These are phyloP conservation scores for Jatropha multifida DNA, from an alignment of 441 rosid species.

Conservation along the genomic window DNA sequence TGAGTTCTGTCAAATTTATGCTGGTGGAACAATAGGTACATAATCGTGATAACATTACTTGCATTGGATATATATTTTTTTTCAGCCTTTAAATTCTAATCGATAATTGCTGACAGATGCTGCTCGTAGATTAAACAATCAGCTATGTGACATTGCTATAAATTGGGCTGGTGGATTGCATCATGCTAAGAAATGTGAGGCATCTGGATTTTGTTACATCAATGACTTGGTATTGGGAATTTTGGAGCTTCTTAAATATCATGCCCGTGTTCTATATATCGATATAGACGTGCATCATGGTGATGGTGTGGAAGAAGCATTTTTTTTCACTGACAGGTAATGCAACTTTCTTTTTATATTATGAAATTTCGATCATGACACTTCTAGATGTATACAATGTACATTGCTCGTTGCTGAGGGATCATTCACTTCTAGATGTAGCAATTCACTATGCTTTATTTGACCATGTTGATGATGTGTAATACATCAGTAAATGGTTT, in stretches of 20 bases:
- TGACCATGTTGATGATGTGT: not conserved
- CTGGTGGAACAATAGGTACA: slow-evolving; percentile 97
- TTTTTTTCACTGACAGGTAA: slow-evolving; percentile 96
- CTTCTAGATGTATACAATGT: not conserved
- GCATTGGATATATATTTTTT: not conserved
- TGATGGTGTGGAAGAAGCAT: slow-evolving; percentile 99
- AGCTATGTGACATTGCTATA: slow-evolving; percentile 92
- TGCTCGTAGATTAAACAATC: slow-evolving; percentile 86
- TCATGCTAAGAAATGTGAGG: slow-evolving; percentile 97
- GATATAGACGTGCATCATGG: slow-evolving; percentile 99
- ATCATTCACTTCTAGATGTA: not conserved
- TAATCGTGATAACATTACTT: not conserved
- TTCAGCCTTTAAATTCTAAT: slow-evolving; percentile 21
- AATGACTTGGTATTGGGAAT: slow-evolving; percentile 96
- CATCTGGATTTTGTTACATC: slow-evolving; percentile 98
- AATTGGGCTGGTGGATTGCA: slow-evolving; percentile 99
- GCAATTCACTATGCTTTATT: not conserved
- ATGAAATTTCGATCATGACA: slow-evolving; percentile 5
- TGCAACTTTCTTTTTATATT: slow-evolving; percentile 16
- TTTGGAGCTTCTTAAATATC: slow-evolving; percentile 86
- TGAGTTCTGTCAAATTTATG: slow-evolving; percentile 96
- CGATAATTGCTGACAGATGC: slow-evolving; percentile 53
- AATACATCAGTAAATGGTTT: not conserved
- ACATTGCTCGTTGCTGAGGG: not conserved
- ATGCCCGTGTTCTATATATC: slow-evolving; percentile 84